Conservation (phyloP, 352 stramenopile species). For the Phytopythium ostracodes region DNA sequence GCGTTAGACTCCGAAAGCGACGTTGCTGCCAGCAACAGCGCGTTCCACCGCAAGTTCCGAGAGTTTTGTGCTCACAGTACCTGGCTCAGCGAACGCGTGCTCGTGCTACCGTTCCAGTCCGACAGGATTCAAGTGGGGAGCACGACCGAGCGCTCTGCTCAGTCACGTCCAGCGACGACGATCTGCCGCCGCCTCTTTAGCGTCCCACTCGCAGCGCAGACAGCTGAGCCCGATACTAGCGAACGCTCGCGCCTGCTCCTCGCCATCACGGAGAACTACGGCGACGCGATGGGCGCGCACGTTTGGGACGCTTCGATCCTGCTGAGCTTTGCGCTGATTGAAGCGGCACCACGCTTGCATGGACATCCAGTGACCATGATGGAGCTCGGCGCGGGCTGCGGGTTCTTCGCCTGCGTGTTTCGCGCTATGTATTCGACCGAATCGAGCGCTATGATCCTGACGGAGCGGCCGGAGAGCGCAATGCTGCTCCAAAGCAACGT, state of each 20-base stretch:
- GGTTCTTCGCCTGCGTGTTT: constrained; percentile 38
- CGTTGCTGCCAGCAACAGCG: neutral
- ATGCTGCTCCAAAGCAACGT: constrained; percentile 29
- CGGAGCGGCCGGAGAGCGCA: constrained; percentile 31
- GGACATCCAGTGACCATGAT: constrained; percentile 12
- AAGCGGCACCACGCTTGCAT: neutral
- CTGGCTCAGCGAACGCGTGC: constrained; percentile 17
- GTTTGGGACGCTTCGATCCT: constrained; percentile 66
- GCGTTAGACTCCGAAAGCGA: neutral
- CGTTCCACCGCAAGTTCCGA: constrained; percentile 17
- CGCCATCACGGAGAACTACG: constrained; percentile 58
- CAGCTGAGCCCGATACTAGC: neutral
- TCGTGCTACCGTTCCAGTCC: constrained; percentile 40
- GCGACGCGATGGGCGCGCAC: constrained; percentile 58
- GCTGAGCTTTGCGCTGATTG: constrained; percentile 34
- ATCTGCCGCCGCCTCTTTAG: constrained; percentile 2
- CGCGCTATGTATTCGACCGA: neutral
- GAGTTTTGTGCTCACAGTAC: constrained; percentile 33
- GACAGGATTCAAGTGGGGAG: constrained; percentile 14
- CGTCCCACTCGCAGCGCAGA: too few relatives aligned
- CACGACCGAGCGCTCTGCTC: neutral
- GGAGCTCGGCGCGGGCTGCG: constrained; percentile 46
- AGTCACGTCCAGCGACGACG: neutral
- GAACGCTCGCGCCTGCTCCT: constrained; percentile 6
- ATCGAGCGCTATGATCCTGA: constrained; percentile 19